Base-by-base conservation (phyloP, 371 early-diverging fungal species). In the Basidiobolus heterosporus region DNA sequence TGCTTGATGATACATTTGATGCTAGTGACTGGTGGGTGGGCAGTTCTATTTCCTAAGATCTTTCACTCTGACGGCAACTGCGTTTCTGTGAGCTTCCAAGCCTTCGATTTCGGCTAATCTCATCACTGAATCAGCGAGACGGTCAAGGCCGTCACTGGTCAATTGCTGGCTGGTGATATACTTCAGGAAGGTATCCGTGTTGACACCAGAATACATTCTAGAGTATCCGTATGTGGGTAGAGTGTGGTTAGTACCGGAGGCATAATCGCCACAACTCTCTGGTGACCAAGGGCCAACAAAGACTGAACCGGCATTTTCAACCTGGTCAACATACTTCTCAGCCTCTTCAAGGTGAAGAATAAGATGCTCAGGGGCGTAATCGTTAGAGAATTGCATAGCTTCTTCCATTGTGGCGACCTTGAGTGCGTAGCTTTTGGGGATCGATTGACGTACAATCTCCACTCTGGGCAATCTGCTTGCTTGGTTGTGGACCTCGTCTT, bases 241-340 rank as follows among this genome's bases (percentile, higher is more conserved):
- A 0, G 98, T 95, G 67, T 97, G 98, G 75, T 95, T 97, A n/a
- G 98, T 97, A 46, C 98, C 98, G 0, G 91, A 91, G 1, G 98
- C 98, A 64, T 97, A 95, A 60, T 97, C 96, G 46, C 98, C 98
- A 55, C 94, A 93, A 56, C 90, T 85, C 67, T 95, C 98, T 15
- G 96, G 91, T 14, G 94, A 89, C 58, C 80, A 97, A 41, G 73
- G 76, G 0, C 98, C 98, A 19, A 95, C 85, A 75, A 97, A 97
- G 40, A 97, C 91, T 50, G 84, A 83, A 21, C 98, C 98, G 20
- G 98, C 98, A 58, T 91, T 88, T 43, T 67, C 57, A 15, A 97
- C 78, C 36, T 61, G 45, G 13, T 65, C 60, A 1, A 93, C 54
- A n/a, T 69, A 61, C 16, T 49, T 47, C 46, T 76, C 70, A 2